Conservation (phyloP, 2,329 filamentous ascomycete genomes). For the Fusarium heterosporum region DNA sequence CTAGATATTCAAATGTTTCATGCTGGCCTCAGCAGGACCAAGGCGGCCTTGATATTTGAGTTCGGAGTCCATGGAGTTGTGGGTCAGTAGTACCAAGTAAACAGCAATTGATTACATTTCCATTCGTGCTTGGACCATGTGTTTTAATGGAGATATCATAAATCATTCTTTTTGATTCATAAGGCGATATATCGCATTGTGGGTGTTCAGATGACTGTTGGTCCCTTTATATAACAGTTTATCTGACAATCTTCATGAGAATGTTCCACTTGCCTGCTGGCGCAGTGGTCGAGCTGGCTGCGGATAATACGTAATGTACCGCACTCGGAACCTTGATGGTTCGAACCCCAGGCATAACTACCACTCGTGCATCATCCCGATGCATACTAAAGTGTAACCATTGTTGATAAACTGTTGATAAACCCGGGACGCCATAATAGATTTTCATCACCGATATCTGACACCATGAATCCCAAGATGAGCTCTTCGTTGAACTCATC, state of each 20-base stretch:
- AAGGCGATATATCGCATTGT: too few relatives aligned
- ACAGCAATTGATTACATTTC: conserved; percentile 19
- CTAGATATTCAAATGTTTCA: not conserved
- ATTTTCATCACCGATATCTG: too few relatives aligned
- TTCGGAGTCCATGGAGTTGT: conserved; percentile 32
- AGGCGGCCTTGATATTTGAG: conserved; percentile 10
- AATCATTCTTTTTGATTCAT: too few relatives aligned
- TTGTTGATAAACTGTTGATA: not conserved
- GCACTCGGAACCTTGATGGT: not conserved
- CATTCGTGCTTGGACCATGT: too few relatives aligned
- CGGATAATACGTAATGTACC: not conserved
- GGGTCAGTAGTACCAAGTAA: conserved; percentile 21
- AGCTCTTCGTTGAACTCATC: not conserved
- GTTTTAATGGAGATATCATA: too few relatives aligned
- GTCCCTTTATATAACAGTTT: accelerated
- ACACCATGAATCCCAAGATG: too few relatives aligned
- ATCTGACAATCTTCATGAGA: too few relatives aligned
- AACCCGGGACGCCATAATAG: not conserved
- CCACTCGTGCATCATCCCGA: conserved; percentile 2
- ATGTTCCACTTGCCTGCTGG: conserved; percentile 4
- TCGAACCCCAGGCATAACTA: conserved; percentile 36
- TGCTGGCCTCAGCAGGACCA: conserved; percentile 11
- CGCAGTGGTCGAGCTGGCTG: not conserved
- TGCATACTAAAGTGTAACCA: not conserved
- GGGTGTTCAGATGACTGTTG: too few relatives aligned